phyloP scores from a whole-genome alignment of 2,329 filamentous ascomycete species.

The Hirsutella rhossiliensis region DNA sequence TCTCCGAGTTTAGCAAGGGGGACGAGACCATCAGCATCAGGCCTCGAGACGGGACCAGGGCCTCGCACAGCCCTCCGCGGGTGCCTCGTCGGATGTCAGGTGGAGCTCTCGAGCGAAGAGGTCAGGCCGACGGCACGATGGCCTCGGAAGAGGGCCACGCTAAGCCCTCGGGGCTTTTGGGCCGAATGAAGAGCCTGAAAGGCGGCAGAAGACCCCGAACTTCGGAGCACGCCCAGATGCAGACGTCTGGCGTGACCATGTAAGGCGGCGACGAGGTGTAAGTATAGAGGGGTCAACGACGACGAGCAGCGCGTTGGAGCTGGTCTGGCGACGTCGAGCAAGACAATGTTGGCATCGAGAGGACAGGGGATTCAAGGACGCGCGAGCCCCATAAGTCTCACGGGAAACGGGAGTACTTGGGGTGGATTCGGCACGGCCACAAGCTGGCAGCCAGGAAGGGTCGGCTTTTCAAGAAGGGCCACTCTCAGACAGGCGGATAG shows the following conservation, averaged over 20 bases:
- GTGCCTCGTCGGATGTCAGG: constrained; percentile 24
- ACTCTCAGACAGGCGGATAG: no score
- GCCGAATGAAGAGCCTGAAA: constrained; percentile 73
- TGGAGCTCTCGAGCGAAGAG: constrained; percentile 47
- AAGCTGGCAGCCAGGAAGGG: no score
- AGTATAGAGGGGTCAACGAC: no score
- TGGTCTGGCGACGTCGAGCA: no score
- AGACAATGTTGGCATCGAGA: no score
- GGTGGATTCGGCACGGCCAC: no score
- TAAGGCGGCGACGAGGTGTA: constrained; percentile 12
- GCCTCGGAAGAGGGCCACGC: constrained; percentile 23
- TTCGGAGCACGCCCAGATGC: constrained; percentile 10
- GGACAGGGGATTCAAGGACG: no score
- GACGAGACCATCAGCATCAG: constrained; percentile 38
- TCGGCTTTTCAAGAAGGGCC: no score
- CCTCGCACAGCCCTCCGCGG: constrained; percentile 48
- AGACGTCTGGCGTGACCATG: constrained; percentile 25
- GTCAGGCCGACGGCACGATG: constrained; percentile 43
- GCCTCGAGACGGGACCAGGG: constrained; percentile 22
- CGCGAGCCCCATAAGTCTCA: no score
- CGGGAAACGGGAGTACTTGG: no score
- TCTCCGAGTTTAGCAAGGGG: constrained; percentile 58
- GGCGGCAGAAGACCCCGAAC: constrained; percentile 39
- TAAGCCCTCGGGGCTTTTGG: constrained; percentile 54
- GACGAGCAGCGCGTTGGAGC: no score